phyloP scores from a whole-genome alignment of 2,329 filamentous ascomycete species.

The Penicillium sp. region DNA sequence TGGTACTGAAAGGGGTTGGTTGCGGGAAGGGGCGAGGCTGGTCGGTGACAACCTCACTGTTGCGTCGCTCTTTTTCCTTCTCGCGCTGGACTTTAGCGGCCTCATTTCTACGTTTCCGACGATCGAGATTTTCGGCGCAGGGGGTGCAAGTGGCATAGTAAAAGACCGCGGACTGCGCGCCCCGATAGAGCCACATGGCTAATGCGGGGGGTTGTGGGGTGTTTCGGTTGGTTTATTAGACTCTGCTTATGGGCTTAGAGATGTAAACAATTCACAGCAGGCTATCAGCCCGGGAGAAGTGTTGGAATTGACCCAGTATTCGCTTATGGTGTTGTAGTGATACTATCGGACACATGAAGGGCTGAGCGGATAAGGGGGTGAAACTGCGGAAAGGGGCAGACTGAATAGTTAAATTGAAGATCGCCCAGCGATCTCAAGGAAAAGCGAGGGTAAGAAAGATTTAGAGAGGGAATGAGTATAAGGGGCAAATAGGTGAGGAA shows the following conservation, averaged over 20 bases:
- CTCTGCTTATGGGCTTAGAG: background rate
- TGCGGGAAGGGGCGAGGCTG: constrained; percentile 75
- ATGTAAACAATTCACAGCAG: constrained; percentile 20
- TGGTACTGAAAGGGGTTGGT: constrained; percentile 76
- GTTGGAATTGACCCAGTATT: constrained; percentile 25
- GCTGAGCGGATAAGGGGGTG: constrained; percentile 23
- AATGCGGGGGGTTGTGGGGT: constrained; percentile 15
- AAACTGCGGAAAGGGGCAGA: constrained; percentile 3
- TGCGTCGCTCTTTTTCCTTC: constrained; percentile 62
- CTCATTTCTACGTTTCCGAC: constrained; percentile 67
- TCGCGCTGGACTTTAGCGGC: constrained; percentile 67
- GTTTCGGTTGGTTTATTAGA: constrained; percentile 3
- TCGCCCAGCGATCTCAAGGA: constrained; percentile 31
- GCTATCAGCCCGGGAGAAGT: constrained; percentile 25
- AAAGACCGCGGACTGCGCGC: constrained; percentile 51
- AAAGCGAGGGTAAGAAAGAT: constrained; percentile 3
- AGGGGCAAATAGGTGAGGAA: constrained; percentile 1
- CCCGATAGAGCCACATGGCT: constrained; percentile 50
- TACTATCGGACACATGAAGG: constrained; percentile 38
- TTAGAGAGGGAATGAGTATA: background rate
- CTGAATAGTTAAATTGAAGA: constrained; percentile 18
- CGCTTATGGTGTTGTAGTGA: constrained; percentile 22
- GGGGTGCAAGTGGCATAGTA: constrained; percentile 52
- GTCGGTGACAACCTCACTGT: constrained; percentile 56
- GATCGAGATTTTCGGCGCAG: constrained; percentile 69